Percentiles rank a stretch among this genome's conserved stretches.
These are phyloP conservation scores for Penicillium decumbens DNA, from an alignment of 2,329 filamentous ascomycete species.

Conservation along the genomic window DNA sequence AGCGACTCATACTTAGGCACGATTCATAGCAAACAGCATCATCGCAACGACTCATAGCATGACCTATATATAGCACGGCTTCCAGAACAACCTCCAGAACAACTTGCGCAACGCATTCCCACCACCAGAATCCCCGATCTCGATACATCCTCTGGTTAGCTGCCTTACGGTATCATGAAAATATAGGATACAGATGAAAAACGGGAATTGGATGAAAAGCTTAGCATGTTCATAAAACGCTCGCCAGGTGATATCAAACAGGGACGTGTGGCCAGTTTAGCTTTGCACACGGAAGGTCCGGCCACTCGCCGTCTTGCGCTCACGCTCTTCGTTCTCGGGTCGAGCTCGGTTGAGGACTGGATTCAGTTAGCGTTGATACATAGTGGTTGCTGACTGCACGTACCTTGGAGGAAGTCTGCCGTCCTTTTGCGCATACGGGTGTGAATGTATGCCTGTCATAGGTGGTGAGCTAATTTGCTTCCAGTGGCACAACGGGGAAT, in stretches of 20 bases:
- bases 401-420: conserved; percentile 96
- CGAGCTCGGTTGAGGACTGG: conserved; percentile 90
- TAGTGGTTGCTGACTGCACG: conserved; percentile 22
- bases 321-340: conserved; percentile 93
- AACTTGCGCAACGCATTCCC: too few species aligned
- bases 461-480: conserved; percentile 7
- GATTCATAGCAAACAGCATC: too few species aligned
- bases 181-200: not conserved
- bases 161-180: not conserved
- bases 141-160: too few species aligned
- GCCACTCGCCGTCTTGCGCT: conserved; percentile 95
- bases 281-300: conserved; percentile 74
- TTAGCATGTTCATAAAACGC: conserved; percentile 21
- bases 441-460: conserved; percentile 80
- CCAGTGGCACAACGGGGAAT: not conserved
- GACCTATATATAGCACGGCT: too few species aligned
- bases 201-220: conserved; percentile 6
- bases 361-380: conserved; percentile 32
- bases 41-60: too few species aligned
- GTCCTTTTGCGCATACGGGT: conserved; percentile 96
- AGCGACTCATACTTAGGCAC: too few species aligned
- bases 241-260: conserved; percentile 24
- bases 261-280: conserved; percentile 26
- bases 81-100: too few species aligned
- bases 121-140: too few species aligned